Evolutionary conservation across 164 flowering plant species (phyloP), one percentile per base, ranked within the genome.

Genomic region (Euptelea pleiosperma): DNA sequence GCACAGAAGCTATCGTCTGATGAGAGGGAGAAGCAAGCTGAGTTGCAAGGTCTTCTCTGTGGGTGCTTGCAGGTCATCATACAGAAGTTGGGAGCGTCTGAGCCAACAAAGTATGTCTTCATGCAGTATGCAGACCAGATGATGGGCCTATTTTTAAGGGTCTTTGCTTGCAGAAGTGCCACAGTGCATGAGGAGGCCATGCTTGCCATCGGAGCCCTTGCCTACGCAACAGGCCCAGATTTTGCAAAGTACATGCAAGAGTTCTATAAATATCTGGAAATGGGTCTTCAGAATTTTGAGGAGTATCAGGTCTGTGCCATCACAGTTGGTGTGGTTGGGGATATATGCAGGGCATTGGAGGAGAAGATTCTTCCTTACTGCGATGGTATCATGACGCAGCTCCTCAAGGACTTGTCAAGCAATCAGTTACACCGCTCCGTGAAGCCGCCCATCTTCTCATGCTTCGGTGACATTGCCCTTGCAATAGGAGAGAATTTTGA

Each of bases 281-380:
- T 84, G 85, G 86, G 86, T 65, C 89, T 84, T 72, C 86, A 82
- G 71, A 82, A 84, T 70, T 82, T 77, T 46, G 89, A 82, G 60
- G 89, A 84, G 47, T 81, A 84, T 62, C 86, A 84, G 67, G 84
- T 84, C 0, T 84, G 89, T 78, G 79, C 89, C 40, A 79, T 84
- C 22, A 84, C 89, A 1, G 82, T 82, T 22, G 89, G 86, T 42
- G 89, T 84, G 25, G 85, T 82, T 18, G 89, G 86, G 18, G 89
- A 84, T 59, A 64, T 79, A 42, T 82, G 86, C 72, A 69, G 89
- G 62, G 89, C 82, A 15, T 63, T 84, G 76, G 86, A 84, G 69
- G 86, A 82, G 50, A 80, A 78, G 60, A 69, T 84, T 15, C 51
- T 84, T 24, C 86, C 85, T 3, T 84, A 69, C 45, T 84, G 86